Base-by-base conservation (phyloP, 768 basidiomycete species). In the Pleurotus giganteus region DNA sequence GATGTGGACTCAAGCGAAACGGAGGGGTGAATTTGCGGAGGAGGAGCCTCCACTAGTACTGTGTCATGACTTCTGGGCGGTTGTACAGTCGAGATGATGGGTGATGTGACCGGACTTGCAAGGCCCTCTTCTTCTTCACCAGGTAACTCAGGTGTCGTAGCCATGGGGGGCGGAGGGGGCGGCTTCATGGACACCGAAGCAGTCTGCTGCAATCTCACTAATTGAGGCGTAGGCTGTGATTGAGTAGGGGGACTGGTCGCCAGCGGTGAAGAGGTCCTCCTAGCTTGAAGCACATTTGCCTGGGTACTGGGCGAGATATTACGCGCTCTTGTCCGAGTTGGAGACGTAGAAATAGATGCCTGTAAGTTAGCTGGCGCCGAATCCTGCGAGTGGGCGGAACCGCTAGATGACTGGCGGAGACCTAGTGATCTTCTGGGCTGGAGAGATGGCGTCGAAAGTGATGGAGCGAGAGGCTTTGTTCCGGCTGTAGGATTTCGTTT, bases 401-500 rank as follows among this genome's bases (percentile, higher is more conserved):
- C 29, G 37, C 49, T 51, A 23, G 49, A 51, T 36, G 49, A 34
- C 26, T 51, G 49, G 15, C 49, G 34, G 4, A 51, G 49, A 17
- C 17, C 49, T 8, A 51, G 21, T 13, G 49, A 51, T n/a, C 49
- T 29, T 17, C 49, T 37, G n/a, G 49, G 19, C n/a, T 51, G 49
- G 34, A 51, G 49, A 19, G 49, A 23, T 1, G 31, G 31, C 21
- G 49, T 37, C n/a, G 31, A 32, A 8, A 32, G 29, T 2, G 49
- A 37, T 12, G 49, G 21, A 11, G 49, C 15, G 8, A 41, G 12
- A 15, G 12, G 39, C 4, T 41, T 41, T 19, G 39, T 41, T n/a
- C 12, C 19, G 31, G 24, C 21, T 12, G 23, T 17, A 8, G 49
- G 49, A 37, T 19, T 72, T 34, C 82, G 81, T 65, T 86, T 89